Conservation (phyloP, 1,284 basidiomycete genomes). For the Cryptococcus sp. region DNA sequence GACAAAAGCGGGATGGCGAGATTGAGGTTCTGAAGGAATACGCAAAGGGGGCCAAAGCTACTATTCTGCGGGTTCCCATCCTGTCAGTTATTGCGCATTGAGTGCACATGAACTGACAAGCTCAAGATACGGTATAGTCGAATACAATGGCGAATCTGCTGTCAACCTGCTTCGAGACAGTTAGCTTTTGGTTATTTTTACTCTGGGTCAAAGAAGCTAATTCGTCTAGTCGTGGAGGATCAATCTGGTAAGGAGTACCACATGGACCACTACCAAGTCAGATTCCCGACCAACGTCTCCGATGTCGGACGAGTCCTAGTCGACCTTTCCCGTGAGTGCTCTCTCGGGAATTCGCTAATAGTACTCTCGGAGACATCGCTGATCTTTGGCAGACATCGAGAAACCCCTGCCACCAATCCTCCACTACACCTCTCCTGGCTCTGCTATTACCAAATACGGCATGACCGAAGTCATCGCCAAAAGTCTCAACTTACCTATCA, state of each 20-base stretch:
- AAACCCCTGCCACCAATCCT: constrained; percentile 40
- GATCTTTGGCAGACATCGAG: constrained; percentile 18
- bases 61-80: constrained; percentile 48
- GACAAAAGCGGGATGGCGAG: constrained; percentile 44
- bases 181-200: constrained; percentile 10
- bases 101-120: neutral
- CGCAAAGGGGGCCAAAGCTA: constrained; percentile 28
- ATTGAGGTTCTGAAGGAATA: constrained; percentile 30
- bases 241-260: constrained; percentile 49
- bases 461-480: constrained; percentile 46
- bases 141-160: constrained; percentile 49
- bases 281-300: constrained; percentile 52
- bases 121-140: constrained; percentile 47
- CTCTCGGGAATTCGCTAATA: neutral
- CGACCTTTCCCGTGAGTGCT: constrained; percentile 40
- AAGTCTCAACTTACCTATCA: constrained; percentile 33
- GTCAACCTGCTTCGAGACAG: constrained; percentile 50
- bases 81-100: constrained; percentile 23
- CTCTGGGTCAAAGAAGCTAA: neutral
- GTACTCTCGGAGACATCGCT: neutral
- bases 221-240: constrained; percentile 40
- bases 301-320: constrained; percentile 50
- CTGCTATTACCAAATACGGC: constrained; percentile 51
- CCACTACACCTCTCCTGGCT: constrained; percentile 50
- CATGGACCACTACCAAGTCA: constrained; percentile 48